Evolutionary conservation across 306 rosid genomes (phyloP).

Genomic region (Ormosia emarginata): DNA sequence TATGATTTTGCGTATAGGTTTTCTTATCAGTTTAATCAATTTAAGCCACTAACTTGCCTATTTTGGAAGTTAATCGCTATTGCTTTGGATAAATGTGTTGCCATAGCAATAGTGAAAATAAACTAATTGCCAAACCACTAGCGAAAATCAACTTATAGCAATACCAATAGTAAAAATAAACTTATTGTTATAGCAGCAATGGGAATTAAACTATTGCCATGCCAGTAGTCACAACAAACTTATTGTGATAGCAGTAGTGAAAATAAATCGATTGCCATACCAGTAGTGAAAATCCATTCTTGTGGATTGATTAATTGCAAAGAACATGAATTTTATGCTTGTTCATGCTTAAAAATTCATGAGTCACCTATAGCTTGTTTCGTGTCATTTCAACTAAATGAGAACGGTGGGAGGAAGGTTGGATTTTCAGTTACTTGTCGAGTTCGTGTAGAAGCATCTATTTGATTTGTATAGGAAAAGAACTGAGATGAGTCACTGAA

Average conservation of each 20-base stretch:
- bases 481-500: too few relatives aligned
- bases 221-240: neutral
- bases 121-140: neutral
- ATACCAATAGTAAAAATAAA: neutral
- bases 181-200: neutral
- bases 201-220: neutral
- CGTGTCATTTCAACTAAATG: neutral
- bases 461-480: too few relatives aligned
- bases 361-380: neutral
- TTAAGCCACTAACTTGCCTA: slow-evolving; percentile 15
- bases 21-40: neutral
- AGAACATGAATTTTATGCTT: neutral
- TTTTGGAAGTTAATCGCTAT: neutral
- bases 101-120: neutral
- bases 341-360: neutral
- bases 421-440: neutral
- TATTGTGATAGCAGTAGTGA: neutral
- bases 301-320: neutral
- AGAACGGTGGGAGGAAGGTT: neutral
- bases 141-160: neutral
- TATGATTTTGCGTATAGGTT: slow-evolving; percentile 14
- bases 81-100: neutral
- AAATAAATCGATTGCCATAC: neutral
- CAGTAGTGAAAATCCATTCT: neutral
- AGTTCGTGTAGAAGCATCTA: too few relatives aligned